Conservation (phyloP, 139 green algal species). For the Yamagishiella unicocca region DNA sequence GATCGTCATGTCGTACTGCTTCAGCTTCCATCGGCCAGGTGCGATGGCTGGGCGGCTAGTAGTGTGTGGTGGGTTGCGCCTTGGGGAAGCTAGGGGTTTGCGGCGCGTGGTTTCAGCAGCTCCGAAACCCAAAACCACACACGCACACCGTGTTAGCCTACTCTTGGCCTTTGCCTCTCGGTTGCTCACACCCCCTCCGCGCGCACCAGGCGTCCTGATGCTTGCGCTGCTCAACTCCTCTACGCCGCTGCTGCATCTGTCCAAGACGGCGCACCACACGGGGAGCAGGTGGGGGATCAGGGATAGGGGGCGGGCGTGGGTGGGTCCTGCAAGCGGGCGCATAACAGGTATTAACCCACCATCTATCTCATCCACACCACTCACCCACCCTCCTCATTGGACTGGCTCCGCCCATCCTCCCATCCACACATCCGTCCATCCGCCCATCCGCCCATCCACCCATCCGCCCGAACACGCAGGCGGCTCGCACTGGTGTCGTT, state of each 20-base stretch:
- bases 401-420: no score
- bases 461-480: neutral
- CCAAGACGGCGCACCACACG: slow-evolving; percentile 47
- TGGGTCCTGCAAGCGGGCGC: neutral
- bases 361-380: neutral
- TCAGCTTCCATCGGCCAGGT: slow-evolving; percentile 50
- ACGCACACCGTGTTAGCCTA: no score
- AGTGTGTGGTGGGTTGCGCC: no score
- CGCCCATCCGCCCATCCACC: neutral
- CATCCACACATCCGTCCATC: neutral
- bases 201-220: slow-evolving; percentile 56
- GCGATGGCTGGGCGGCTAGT: no score
- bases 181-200: neutral
- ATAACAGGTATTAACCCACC: neutral
- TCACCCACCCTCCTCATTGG: no score
- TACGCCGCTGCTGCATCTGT: slow-evolving; percentile 56
- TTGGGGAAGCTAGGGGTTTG: no score
- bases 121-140: no score
- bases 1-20: slow-evolving; percentile 49
- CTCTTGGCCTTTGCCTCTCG: no score
- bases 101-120: no score
- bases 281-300: neutral
- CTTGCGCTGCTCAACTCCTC: slow-evolving; percentile 53
- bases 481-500: neutral
- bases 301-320: no score